Base-by-base conservation (phyloP, 1,139 yeast genomes). In the Taphrina deformans region DNA sequence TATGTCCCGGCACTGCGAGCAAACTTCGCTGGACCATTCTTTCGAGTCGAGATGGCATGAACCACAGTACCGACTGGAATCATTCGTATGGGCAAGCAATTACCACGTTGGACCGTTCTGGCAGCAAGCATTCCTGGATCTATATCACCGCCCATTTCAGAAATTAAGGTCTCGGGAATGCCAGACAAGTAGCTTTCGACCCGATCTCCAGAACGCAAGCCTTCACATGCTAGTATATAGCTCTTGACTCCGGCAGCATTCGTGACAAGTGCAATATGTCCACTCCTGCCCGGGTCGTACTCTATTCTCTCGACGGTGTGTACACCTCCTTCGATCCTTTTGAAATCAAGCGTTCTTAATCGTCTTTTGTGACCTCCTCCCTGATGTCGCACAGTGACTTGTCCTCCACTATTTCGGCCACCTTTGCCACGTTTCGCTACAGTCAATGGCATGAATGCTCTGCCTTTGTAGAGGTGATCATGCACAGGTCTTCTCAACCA, bases 361-460 rank as follows among this genome's bases (percentile, higher is more conserved):
- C 99, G 84, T 73, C 91, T 86, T 76, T 88, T 90, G 75, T 89
- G 96, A 55, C 98, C 99, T 72, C 99, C 99, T 75, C 99, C 99
- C 76, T 95, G 85, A 75, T 95, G 97, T 75, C 99, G 85, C 51
- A 90, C 87, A 7, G 97, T 89, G 72, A 93, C 89, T 70, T 84
- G 83, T 71, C 99, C 99, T 12, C 87, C 80, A 76, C 88, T 82
- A 76, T 93, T 92, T 79, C 99, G 86, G 70, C 99, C 99, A 64
- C 96, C 88, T 58, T 85, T 84, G 68, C 84, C 83, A 75, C 86
- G 86, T 73, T 84, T 85, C 45, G 92, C 84, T 27, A 82, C 82
- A 0, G 99, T 93, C 73, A 93, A 81, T 65, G 85, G 86, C 73
- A 82, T 81, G 65, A 88, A 78, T 1, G 99, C 97, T 63, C 85